phyloP scores from a whole-genome alignment of 2,329 filamentous ascomycete species.

The Piedraia hortae region DNA sequence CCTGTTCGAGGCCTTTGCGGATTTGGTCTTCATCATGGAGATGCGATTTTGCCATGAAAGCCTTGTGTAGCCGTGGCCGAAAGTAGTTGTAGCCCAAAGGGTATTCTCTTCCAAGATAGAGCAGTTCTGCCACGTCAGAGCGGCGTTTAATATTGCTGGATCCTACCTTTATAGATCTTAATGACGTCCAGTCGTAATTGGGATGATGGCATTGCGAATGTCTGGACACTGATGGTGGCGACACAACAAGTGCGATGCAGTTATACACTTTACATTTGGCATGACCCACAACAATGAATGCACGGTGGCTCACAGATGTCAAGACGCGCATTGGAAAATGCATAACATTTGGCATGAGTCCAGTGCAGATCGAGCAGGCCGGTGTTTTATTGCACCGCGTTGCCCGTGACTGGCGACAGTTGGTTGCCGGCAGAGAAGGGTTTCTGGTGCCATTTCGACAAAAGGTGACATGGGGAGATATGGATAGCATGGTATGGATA shows the following conservation, averaged over 20 bases:
- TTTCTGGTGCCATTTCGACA: constrained; percentile 43
- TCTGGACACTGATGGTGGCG: too few relatives aligned
- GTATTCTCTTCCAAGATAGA: constrained; percentile 65
- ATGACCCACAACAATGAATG: too few relatives aligned
- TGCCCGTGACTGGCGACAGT: constrained; percentile 38
- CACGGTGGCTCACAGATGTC: constrained; percentile 43
- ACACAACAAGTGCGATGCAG: too few relatives aligned
- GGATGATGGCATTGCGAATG: constrained; percentile 5
- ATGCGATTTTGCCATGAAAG: constrained; percentile 49
- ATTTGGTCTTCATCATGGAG: constrained; percentile 52
- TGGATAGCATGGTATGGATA: constrained; percentile 38
- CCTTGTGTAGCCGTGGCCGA: constrained; percentile 50
- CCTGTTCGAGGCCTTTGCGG: constrained; percentile 42
- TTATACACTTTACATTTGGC: too few relatives aligned
- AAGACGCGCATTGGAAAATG: constrained; percentile 44
- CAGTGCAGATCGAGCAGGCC: constrained; percentile 28
- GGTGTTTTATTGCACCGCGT: constrained; percentile 31
- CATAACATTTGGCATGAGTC: constrained; percentile 42
- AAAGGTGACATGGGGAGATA: constrained; percentile 59
- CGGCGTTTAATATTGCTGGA: not conserved
- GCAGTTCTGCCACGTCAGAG: constrained; percentile 31
- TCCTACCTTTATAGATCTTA: constrained; percentile 58
- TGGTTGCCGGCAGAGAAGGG: constrained; percentile 48
- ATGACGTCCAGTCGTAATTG: constrained; percentile 53
- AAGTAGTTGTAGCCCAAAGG: constrained; percentile 68